These are phyloP conservation scores for Beauveria medogensis DNA, from an alignment of 2,329 filamentous ascomycete species.

Conservation along the genomic window DNA sequence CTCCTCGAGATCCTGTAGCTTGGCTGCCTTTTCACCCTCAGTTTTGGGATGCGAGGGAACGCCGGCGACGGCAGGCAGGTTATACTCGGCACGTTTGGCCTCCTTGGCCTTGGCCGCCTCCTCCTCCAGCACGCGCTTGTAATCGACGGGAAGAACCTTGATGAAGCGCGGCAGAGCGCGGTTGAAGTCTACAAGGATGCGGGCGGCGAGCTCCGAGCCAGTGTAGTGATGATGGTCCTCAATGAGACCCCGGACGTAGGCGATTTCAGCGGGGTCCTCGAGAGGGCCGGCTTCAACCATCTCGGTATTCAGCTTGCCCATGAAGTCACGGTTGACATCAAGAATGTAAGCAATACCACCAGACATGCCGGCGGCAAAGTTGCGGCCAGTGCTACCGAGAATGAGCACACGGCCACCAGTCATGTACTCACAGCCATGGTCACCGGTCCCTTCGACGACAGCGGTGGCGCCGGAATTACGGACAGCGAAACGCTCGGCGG, in stretches of 20 bases:
- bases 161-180: slow-evolving; percentile 83
- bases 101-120: slow-evolving; percentile 79
- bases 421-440: slow-evolving; percentile 98
- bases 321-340: slow-evolving; percentile 82
- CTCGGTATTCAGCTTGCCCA: slow-evolving; percentile 89
- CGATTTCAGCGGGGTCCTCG: slow-evolving; percentile 80
- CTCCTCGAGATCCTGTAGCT: slow-evolving; percentile 81
- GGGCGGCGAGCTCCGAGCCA: slow-evolving; percentile 86
- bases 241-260: slow-evolving; percentile 81
- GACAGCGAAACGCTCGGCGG: slow-evolving; percentile 92
- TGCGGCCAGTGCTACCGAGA: slow-evolving; percentile 82
- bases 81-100: slow-evolving; percentile 76
- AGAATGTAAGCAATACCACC: slow-evolving; percentile 94
- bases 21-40: slow-evolving; percentile 61
- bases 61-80: slow-evolving; percentile 67
- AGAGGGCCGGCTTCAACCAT: slow-evolving; percentile 88
- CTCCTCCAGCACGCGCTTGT: slow-evolving; percentile 85
- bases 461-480: slow-evolving; percentile 93
- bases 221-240: slow-evolving; percentile 98
- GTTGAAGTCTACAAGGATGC: slow-evolving; percentile 91
- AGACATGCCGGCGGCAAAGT: slow-evolving; percentile 98
- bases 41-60: slow-evolving; percentile 50
- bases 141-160: slow-evolving; percentile 90
- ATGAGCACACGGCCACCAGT: slow-evolving; percentile 86
- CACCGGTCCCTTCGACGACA: slow-evolving; percentile 93